Base-by-base conservation (phyloP, 2,329 filamentous ascomycete species). In the Fusarium heterosporum region DNA sequence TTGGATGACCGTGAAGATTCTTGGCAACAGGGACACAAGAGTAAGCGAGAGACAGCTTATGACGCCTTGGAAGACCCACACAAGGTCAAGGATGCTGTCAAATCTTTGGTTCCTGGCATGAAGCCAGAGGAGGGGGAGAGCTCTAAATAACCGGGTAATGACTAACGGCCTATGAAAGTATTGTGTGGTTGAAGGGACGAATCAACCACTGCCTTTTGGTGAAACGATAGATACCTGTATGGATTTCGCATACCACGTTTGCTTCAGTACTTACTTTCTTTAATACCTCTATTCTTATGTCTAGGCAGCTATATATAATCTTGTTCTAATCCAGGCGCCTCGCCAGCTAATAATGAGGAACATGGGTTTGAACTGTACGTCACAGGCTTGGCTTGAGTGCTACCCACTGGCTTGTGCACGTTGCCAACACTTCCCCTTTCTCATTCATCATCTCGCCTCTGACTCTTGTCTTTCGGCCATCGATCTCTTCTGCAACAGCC, bases 31-130 rank as follows among this genome's bases (percentile, higher is more conserved):
- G 77, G 78, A 1, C 71, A 76, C 51, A 83, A 80, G 78, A 87
- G 82, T 61, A 86, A 84, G 75, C 83, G 79, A 66, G 84, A 88
- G 74, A 78, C 78, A 43, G 84, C 81, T 2, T 80, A 80, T 68
- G 84, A 85, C 5, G 78, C 83, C 0, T 45, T 87, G 4, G 83
- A 85, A 72, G 80, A 87, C 51, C 85, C 85, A 6, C 72, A 74
- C 28, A 77, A 77, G 52, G 66, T 84, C 39, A 85, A 81, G 75
- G 75, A 76, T 7, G 72, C 71, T 4, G 67, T 76, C 7, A 75
- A 74, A 26, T 61, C 64, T 13, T 41, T 74, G 4, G 55, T 77
- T 28, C 76, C 76, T 8, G 62, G 67, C 4, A 63, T 70, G 46
- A 71, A 50, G 22, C 45, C 49, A 8, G 61, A 68, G 36, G 59